Base-by-base conservation (phyloP, 2,329 filamentous ascomycete genomes). In the Diplocarpon rosae region DNA sequence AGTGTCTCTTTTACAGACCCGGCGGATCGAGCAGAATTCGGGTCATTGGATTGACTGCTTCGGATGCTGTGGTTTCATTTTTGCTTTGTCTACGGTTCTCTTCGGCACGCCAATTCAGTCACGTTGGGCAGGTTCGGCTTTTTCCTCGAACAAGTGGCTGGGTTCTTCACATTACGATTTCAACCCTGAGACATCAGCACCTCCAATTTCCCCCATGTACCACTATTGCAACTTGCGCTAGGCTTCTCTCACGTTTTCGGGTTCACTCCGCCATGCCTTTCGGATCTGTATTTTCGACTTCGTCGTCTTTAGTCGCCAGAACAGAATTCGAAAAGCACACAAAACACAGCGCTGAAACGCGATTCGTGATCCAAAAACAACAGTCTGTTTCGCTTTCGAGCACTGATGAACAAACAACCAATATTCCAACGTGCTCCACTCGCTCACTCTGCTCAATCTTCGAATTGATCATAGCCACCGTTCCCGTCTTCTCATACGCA, bases 221-320 rank as follows among this genome's bases (percentile, higher is more conserved):
- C 56, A 62, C 41, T 61, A 63, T 59, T 59, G 54, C 59, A 52
- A 31, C 55, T 57, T 57, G 56, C 51, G 52, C 53, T 57, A 55
- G 53, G 59, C 51, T 47, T 60, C 49, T 56, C 49, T 56, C 48
- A 51, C 53, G 52, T 46, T 55, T 55, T 55, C 54, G 55, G 54
- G 55, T 53, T 53, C 54, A 49, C 49, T 51, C 51, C 54, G 51
- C 27, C 27, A 37, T 44, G 42, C 47, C 50, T 53, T 52, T 59
- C 55, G 53, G 51, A 55, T 46, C 45, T 55, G 46, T 54, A n/a
- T 11, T 35, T 45, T 56, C 56, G 56, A 58, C 58, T 56, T 56
- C 52, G 52, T 61, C 54, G 53, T 56, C 54, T 57, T 56, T 60
- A 60, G 56, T 56, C 59, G 57, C 56, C 59, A 56, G 53, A 58